Evolutionary conservation across 1,139 yeast genomes (phyloP).

Genomic region (Yamadazyma conglobata): DNA sequence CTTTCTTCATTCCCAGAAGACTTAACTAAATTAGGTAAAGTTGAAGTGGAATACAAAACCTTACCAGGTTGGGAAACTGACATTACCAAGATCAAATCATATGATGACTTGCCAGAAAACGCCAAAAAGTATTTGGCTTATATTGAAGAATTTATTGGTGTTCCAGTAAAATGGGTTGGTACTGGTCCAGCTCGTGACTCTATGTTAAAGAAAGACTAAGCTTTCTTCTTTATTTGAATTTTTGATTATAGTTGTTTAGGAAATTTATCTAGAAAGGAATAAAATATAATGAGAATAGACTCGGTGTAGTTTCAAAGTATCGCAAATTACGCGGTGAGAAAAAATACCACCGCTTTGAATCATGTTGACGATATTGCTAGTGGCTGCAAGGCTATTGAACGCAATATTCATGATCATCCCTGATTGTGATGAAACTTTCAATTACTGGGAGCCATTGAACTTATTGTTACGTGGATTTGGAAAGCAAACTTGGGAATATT

Average conservation of each 20-base stretch:
- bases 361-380: constrained; percentile 17
- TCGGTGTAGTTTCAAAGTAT: neutral
- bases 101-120: constrained; percentile 79
- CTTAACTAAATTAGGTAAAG: constrained; percentile 72
- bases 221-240: neutral
- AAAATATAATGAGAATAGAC: neutral
- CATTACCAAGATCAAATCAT: constrained; percentile 67
- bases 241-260: too few species aligned
- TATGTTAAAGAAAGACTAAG: constrained; percentile 51
- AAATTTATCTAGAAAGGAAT: neutral
- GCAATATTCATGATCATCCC: constrained; percentile 64
- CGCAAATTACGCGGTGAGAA: constrained; percentile 1
- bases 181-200: constrained; percentile 96
- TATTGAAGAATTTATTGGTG: constrained; percentile 79
- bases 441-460: constrained; percentile 93
- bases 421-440: constrained; percentile 85
- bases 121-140: constrained; percentile 80
- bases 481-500: constrained; percentile 94
- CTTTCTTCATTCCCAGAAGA: constrained; percentile 90
- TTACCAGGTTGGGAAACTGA: constrained; percentile 93
- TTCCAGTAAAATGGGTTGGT: constrained; percentile 96
- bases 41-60: constrained; percentile 85
- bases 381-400: constrained; percentile 41
- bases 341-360: constrained; percentile 1
- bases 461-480: constrained; percentile 78